phyloP scores from a whole-genome alignment of 75 land plant species.

The Sequoia sempervirens region DNA sequence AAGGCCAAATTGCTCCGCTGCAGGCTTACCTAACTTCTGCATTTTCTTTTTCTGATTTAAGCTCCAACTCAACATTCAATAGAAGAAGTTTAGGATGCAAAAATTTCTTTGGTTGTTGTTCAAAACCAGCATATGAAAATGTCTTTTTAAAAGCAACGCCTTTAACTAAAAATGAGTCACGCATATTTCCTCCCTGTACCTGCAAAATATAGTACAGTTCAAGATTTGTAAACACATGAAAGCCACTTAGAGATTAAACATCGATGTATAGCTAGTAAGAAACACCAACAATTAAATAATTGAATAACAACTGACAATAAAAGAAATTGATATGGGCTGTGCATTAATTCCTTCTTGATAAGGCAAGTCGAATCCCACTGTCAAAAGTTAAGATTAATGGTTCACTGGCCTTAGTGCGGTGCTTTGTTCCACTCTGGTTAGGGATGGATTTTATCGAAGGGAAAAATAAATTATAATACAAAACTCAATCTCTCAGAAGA shows the following conservation, averaged over 20 bases:
- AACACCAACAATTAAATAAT: neutral
- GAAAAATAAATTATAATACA: neutral
- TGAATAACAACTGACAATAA: neutral
- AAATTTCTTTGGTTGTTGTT: constrained; percentile 95
- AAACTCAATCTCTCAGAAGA: neutral
- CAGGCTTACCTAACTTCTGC: constrained; percentile 86
- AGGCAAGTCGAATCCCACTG: neutral
- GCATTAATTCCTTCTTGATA: neutral
- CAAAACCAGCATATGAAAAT: constrained; percentile 98
- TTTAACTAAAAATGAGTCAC: constrained; percentile 92
- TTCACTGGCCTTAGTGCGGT: neutral
- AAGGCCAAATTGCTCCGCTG: neutral
- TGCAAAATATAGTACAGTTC: constrained; percentile 12
- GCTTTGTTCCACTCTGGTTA: neutral
- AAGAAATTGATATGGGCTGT: neutral
- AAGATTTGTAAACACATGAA: neutral
- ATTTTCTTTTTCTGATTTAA: constrained; percentile 98
- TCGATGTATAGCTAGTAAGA: neutral
- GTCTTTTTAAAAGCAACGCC: constrained; percentile 99
- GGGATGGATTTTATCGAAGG: neutral
- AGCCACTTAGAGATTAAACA: neutral
- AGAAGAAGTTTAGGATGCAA: constrained; percentile 77
- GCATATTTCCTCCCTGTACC: constrained; percentile 98
- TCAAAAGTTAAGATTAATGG: neutral
- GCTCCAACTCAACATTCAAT: constrained; percentile 87